phyloP scores from a whole-genome alignment of 2,329 filamentous ascomycete genomes.

The Xylaria sp. region DNA sequence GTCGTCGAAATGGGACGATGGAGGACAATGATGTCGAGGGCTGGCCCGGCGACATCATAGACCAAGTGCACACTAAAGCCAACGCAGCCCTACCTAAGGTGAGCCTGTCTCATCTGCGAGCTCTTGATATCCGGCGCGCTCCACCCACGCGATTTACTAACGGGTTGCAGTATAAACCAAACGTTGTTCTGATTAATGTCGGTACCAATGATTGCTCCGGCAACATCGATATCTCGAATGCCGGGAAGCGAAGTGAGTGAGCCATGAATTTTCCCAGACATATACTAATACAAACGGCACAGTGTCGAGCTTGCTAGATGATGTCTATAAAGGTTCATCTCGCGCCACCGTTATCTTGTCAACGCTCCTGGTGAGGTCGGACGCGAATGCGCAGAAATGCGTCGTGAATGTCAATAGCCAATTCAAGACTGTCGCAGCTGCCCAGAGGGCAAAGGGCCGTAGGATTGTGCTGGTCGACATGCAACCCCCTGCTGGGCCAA shows the following conservation, averaged over 20 bases:
- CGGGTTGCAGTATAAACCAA: conserved; percentile 45
- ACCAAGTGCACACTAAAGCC: conserved; percentile 50
- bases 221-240: conserved; percentile 46
- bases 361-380: conserved; percentile 48
- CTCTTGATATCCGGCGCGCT: neutral
- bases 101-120: neutral
- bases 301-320: conserved; percentile 47
- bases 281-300: neutral
- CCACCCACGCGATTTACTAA: conserved; percentile 5
- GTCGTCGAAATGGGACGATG: conserved; percentile 51
- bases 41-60: conserved; percentile 51
- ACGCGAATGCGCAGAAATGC: conserved; percentile 42
- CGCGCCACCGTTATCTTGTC: conserved; percentile 50
- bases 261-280: neutral
- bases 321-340: conserved; percentile 47
- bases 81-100: conserved; percentile 41
- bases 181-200: conserved; percentile 53
- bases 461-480: conserved; percentile 51
- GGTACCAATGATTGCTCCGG: conserved; percentile 55
- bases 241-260: conserved; percentile 43
- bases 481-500: conserved; percentile 46
- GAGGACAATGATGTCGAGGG: conserved; percentile 52
- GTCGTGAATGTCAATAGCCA: conserved; percentile 47
- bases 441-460: conserved; percentile 38
- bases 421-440: conserved; percentile 40